Percentiles rank a stretch among this genome's conserved stretches.
Evolutionary conservation across 257 asterid species (phyloP).

Genomic region (Ehretia macrophylla): DNA sequence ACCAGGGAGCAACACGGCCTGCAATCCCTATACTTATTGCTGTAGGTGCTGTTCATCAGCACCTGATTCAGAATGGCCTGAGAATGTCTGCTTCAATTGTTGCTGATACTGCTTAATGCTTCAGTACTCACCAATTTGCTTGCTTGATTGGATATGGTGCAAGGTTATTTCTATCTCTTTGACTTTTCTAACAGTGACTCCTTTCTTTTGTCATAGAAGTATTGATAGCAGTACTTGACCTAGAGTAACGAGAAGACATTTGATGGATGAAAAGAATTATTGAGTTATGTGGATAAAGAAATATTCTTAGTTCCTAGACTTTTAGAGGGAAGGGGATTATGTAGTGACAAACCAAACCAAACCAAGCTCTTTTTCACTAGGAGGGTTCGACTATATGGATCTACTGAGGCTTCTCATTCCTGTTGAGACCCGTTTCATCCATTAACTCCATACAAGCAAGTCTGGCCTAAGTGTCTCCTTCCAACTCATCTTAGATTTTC

Average conservation of each 20-base stretch:
- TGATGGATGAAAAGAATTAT: too few species aligned
- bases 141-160: slow-evolving; percentile 99
- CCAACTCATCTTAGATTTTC: too few species aligned
- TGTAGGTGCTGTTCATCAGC: slow-evolving; percentile 99
- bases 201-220: not conserved
- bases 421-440: too few species aligned
- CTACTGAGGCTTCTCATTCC: too few species aligned
- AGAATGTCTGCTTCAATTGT: slow-evolving; percentile 96
- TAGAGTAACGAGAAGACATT: too few species aligned
- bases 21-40: slow-evolving; percentile 97
- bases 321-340: too few species aligned
- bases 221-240: not conserved
- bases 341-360: too few species aligned
- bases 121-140: slow-evolving; percentile 99
- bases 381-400: too few species aligned
- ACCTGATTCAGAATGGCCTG: slow-evolving; percentile 94
- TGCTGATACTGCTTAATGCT: slow-evolving; percentile 99
- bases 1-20: slow-evolving; percentile 94
- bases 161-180: slow-evolving; percentile 47
- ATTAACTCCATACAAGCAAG: too few species aligned
- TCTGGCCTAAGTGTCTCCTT: too few species aligned
- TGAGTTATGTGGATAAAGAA: not conserved
- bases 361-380: too few species aligned
- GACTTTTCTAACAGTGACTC: not conserved
- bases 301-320: too few species aligned